Evolutionary conservation across 2,329 filamentous ascomycete species (phyloP).

Genomic region (Trichoderma breve): DNA sequence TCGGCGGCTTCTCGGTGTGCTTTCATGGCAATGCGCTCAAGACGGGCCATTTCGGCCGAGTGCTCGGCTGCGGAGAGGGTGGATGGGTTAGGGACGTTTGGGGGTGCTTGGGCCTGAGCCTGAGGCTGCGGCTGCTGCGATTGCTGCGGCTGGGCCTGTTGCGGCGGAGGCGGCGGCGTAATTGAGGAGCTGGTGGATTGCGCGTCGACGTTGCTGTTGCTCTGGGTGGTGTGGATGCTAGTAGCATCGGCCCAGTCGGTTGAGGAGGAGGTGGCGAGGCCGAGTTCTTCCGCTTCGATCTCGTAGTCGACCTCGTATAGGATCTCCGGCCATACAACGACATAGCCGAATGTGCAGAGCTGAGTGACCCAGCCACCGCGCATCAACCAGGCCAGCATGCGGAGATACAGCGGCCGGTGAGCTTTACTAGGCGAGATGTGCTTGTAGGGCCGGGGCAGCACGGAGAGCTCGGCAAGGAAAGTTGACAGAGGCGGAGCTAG

Average conservation of each 20-base stretch:
- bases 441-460: slow-evolving; percentile 78
- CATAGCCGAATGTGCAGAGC: slow-evolving; percentile 85
- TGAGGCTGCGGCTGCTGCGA: slow-evolving; percentile 19
- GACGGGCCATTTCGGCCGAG: slow-evolving; percentile 60
- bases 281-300: slow-evolving; percentile 64
- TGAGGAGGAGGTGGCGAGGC: slow-evolving; percentile 26
- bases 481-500: slow-evolving; percentile 79
- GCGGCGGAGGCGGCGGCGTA: neutral
- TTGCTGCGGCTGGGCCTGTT: slow-evolving; percentile 20
- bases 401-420: slow-evolving; percentile 82
- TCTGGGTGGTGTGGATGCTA: neutral
- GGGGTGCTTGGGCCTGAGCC: slow-evolving; percentile 29
- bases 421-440: slow-evolving; percentile 81
- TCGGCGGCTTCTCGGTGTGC: slow-evolving; percentile 55
- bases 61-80: slow-evolving; percentile 44
- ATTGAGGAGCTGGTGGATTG: slow-evolving; percentile 9
- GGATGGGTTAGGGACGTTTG: slow-evolving; percentile 23
- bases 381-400: slow-evolving; percentile 90
- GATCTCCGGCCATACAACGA: slow-evolving; percentile 79
- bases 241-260: slow-evolving; percentile 18
- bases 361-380: slow-evolving; percentile 92
- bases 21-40: slow-evolving; percentile 57
- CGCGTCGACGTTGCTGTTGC: neutral
- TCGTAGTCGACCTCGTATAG: slow-evolving; percentile 75
- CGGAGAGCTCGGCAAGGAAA: slow-evolving; percentile 81